These are phyloP conservation scores for Russula griseocarnosa DNA, from an alignment of 768 basidiomycete genomes.

Conservation along the genomic window DNA sequence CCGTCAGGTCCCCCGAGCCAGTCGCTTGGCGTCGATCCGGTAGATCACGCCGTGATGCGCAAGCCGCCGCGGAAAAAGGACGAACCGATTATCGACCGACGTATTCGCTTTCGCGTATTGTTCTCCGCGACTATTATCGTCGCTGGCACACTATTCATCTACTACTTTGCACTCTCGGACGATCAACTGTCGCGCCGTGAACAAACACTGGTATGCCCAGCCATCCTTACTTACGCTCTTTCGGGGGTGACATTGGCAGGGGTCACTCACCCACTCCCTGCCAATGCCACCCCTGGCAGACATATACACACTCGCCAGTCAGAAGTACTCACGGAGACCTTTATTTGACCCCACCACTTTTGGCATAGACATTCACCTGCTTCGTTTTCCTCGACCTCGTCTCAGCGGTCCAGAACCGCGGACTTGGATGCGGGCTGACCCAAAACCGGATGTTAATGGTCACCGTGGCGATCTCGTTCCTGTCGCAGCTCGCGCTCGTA, in stretches of 20 bases:
- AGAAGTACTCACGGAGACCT: not conserved
- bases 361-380: constrained; percentile 86
- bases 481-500: constrained; percentile 80
- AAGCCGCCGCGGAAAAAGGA: constrained; percentile 90
- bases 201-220: constrained; percentile 82
- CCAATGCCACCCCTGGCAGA: not conserved
- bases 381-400: constrained; percentile 97
- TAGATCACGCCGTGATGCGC: constrained; percentile 89
- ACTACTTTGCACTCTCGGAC: constrained; percentile 77
- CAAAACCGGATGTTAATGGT: constrained; percentile 87
- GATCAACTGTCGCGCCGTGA: constrained; percentile 76
- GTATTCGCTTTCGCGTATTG: constrained; percentile 73
- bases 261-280: not conserved
- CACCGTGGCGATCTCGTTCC: constrained; percentile 82
- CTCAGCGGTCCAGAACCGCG: constrained; percentile 92
- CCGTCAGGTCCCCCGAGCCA: constrained; percentile 84
- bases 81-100: constrained; percentile 76
- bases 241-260: too few relatives aligned
- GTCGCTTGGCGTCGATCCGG: constrained; percentile 94
- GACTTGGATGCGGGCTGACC: constrained; percentile 75
- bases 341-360: not conserved
- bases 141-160: constrained; percentile 81
- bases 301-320: too few relatives aligned
- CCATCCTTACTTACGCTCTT: too few relatives aligned
- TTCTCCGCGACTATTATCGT: constrained; percentile 94